These are phyloP conservation scores for Penicillium olsonii DNA, from an alignment of 2,329 filamentous ascomycete species.

Conservation along the genomic window DNA sequence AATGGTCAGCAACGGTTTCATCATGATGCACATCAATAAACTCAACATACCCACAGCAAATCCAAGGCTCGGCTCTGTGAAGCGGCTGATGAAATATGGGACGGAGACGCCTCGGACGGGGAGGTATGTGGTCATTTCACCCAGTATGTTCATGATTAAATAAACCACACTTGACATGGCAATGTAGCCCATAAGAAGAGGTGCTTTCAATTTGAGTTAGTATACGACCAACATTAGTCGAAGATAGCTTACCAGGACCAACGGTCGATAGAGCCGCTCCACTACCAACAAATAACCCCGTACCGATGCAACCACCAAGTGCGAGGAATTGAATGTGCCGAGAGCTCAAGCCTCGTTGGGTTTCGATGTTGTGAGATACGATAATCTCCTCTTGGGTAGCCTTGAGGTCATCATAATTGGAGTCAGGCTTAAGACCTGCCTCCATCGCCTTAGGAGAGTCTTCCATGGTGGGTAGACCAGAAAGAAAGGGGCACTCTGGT, in stretches of 20 bases:
- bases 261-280: constrained; percentile 50
- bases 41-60: constrained; percentile 46
- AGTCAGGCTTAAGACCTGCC: neutral
- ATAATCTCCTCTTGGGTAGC: constrained; percentile 9
- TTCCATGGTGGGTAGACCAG: constrained; percentile 5
- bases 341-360: constrained; percentile 27
- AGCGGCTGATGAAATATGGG: constrained; percentile 57
- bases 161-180: constrained; percentile 41
- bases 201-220: constrained; percentile 22
- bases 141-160: constrained; percentile 49
- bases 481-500: neutral
- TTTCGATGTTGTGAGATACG: constrained; percentile 1
- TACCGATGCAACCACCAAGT: constrained; percentile 46
- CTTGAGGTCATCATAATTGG: constrained; percentile 12
- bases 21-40: too few species aligned
- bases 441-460: constrained; percentile 9
- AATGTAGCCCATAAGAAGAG: constrained; percentile 41
- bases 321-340: constrained; percentile 35
- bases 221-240: neutral
- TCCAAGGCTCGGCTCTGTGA: constrained; percentile 59
- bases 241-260: constrained; percentile 40
- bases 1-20: neutral
- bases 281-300: constrained; percentile 56
- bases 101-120: constrained; percentile 56
- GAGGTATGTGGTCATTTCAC: constrained; percentile 60